Evolutionary conservation across 2,329 filamentous ascomycete species (phyloP).

Genomic region (Colletotrichum higginsianum): DNA sequence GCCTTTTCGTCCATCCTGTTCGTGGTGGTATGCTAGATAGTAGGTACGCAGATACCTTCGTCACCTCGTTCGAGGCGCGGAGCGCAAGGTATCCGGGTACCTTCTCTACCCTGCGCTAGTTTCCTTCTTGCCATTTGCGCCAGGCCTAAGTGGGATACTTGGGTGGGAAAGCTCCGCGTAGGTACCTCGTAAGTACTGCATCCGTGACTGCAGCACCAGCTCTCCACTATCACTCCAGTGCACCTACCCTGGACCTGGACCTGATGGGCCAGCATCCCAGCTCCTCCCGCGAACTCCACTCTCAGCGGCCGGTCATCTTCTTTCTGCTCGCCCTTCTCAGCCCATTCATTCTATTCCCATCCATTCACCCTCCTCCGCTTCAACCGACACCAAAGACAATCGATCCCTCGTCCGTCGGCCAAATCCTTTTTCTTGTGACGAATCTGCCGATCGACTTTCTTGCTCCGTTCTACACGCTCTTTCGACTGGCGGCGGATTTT

Average conservation of each 20-base stretch:
- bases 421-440: constrained; percentile 18
- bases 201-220: constrained; percentile 15
- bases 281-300: constrained; percentile 40
- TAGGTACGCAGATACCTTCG: background rate
- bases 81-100: background rate
- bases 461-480: constrained; percentile 17
- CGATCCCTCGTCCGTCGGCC: constrained; percentile 8
- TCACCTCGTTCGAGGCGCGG: background rate
- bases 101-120: background rate
- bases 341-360: constrained; percentile 32
- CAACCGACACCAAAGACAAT: constrained; percentile 30
- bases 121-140: constrained; percentile 4
- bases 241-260: constrained; percentile 37
- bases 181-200: constrained; percentile 31
- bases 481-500: constrained; percentile 7
- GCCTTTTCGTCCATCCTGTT: constrained; percentile 20
- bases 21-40: background rate
- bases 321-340: constrained; percentile 41
- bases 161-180: background rate
- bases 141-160: constrained; percentile 14
- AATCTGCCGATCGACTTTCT: background rate
- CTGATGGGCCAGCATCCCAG: constrained; percentile 34
- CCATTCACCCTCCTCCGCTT: constrained; percentile 33
- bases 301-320: constrained; percentile 35
- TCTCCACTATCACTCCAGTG: constrained; percentile 29